These are phyloP conservation scores for Micractinium conductrix DNA, from an alignment of 139 green algal species.

Conservation along the genomic window DNA sequence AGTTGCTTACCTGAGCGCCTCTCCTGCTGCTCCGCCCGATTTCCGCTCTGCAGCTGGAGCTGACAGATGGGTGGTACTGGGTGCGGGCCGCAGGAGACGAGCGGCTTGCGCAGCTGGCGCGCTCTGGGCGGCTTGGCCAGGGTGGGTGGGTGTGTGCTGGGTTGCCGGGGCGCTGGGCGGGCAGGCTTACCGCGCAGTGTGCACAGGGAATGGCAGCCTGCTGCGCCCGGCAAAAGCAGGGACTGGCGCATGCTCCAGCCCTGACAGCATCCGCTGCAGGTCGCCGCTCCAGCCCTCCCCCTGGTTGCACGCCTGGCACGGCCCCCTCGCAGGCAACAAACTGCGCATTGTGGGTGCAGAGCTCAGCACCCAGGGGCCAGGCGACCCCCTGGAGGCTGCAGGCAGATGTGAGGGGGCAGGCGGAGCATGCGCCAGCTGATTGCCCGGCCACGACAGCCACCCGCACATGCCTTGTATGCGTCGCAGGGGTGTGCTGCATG, in stretches of 20 bases:
- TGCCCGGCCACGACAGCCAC: too few species aligned
- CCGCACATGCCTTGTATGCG: too few species aligned
- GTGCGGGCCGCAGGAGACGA: constrained; percentile 57
- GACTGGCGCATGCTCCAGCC: neutral
- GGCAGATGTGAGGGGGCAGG: neutral
- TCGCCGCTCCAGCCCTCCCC: too few species aligned
- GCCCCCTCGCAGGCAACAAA: constrained; percentile 28
- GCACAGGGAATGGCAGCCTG: too few species aligned
- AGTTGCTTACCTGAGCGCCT: neutral
- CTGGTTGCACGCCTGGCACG: too few species aligned
- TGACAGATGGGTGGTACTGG: constrained; percentile 83
- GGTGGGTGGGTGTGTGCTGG: too few species aligned
- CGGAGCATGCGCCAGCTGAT: too few species aligned
- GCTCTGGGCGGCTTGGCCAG: constrained; percentile 11
- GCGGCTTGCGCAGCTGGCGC: constrained; percentile 44
- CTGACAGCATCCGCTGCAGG: too few species aligned
- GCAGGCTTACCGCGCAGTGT: too few species aligned
- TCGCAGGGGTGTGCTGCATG: too few species aligned
- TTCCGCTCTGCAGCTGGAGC: constrained; percentile 53
- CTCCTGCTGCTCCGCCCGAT: neutral
- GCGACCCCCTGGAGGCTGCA: constrained; percentile 37
- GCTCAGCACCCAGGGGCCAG: constrained; percentile 30
- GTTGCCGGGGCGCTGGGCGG: too few species aligned
- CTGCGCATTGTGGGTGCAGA: constrained; percentile 41
- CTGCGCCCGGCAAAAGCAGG: neutral